Base-by-base conservation (phyloP, 2,329 filamentous ascomycete genomes). In the Aureobasidium sp. region DNA sequence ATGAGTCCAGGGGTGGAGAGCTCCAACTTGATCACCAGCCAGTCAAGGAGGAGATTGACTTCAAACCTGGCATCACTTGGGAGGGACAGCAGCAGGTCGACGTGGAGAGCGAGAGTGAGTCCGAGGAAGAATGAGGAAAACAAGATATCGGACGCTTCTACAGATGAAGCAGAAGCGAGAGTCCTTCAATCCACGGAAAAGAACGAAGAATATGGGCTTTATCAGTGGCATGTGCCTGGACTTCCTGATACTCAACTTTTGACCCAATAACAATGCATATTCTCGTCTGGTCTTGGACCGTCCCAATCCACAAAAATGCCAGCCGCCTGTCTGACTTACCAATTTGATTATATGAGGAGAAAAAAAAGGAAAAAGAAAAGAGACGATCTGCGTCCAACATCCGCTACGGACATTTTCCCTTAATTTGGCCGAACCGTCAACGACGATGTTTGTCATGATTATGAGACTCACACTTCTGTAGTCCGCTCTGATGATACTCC, bases 331-430 rank as follows among this genome's bases (percentile, higher is more conserved):
- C 7, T 31, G 7, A 31, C 29, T 31, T 31, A 7, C 29, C 29
- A 31, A 31, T 8, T 9, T 31, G 24, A 1, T 31, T 31, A 31
- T 5, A 27, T 5, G 22, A 47, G 12, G 14, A 47, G 29, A 39
- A 42, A 54, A 31, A 31, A 31, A 5, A 27, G 27, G 22, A 31
- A 54, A 42, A 9, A 19, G 12, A 19, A 9, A 19, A 35, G 3
- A 35, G 7, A 35, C 33, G 19, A 54, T 19, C 50, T 9, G 35
- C 37, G 22, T 19, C 9, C 14, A 35, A 54, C 15, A 53, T 27
- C 50, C 35, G 50, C 50, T 54, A 54, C 35, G 50, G 50, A 54
- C 50, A 53, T 40, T 53, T 53, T 39, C 37, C 14, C 35, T 22
- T 52, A 27, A 8, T 37, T 42, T 42, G 35, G 15, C 50, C 50